Conservation (phyloP, 164 flowering plant species). For the Nymphaea colorata region DNA sequence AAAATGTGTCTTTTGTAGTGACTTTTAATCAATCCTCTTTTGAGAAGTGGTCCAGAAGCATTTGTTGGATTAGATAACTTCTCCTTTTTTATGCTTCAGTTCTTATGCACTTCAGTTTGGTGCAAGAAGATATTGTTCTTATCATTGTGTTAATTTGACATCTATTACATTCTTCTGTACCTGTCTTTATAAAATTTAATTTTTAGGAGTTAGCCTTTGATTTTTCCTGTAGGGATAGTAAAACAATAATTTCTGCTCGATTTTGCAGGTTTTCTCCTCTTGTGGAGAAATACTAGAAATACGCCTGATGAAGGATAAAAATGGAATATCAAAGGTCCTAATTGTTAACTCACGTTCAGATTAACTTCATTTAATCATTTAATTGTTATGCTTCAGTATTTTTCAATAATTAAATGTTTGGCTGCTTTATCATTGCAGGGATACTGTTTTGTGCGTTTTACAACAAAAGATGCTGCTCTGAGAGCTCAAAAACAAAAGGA, state of each 20-base stretch:
- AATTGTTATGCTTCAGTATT: not conserved
- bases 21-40: too few species aligned
- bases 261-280: constrained; percentile 17
- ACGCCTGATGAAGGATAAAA: constrained; percentile 24
- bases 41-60: too few species aligned
- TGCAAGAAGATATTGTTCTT: too few species aligned
- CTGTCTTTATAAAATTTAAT: too few species aligned
- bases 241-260: not conserved
- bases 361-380: not conserved
- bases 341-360: not conserved
- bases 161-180: too few species aligned
- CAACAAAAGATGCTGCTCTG: constrained; percentile 26
- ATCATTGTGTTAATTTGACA: too few species aligned
- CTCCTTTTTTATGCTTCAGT: too few species aligned
- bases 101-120: too few species aligned
- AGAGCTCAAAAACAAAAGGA: constrained; percentile 25
- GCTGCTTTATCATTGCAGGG: constrained; percentile 15
- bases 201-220: too few species aligned
- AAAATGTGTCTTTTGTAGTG: too few species aligned
- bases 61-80: too few species aligned
- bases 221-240: too few species aligned
- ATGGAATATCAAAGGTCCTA: constrained; percentile 25
- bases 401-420: not conserved
- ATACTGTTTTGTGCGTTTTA: constrained; percentile 28
- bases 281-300: constrained; percentile 31